Evolutionary conservation across 805 yeast genomes (phyloP).

Genomic region (Starmerella floricola): DNA sequence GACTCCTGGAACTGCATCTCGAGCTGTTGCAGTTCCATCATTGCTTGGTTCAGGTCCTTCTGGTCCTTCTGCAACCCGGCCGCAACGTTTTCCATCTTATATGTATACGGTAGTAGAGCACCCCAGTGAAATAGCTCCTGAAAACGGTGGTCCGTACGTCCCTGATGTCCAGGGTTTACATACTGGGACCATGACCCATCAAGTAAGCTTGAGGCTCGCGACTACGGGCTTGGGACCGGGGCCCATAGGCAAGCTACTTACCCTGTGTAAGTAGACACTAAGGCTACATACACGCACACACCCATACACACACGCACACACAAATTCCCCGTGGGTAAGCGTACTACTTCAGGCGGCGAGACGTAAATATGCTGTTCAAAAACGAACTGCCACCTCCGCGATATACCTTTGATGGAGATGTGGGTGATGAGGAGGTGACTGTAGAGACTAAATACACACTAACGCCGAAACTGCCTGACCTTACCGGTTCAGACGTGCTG

Average conservation of each 20-base stretch:
- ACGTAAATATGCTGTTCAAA: constrained; percentile 22
- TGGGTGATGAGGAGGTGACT: constrained; percentile 21
- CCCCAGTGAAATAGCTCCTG: no score
- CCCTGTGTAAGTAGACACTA: no score
- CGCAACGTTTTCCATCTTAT: constrained; percentile 14
- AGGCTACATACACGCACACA: no score
- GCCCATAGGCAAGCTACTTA: no score
- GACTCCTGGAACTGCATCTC: constrained; percentile 95
- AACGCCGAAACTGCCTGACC: not conserved
- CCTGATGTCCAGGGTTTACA: not conserved
- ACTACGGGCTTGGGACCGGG: no score
- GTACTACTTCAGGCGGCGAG: not conserved
- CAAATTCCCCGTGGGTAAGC: no score
- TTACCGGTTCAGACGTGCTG: constrained; percentile 1
- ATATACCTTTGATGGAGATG: constrained; percentile 39
- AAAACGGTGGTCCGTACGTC: no score
- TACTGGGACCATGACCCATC: no score
- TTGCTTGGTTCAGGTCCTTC: constrained; percentile 35
- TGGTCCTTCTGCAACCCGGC: constrained; percentile 20
- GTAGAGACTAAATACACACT: constrained; percentile 2
- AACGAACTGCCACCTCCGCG: constrained; percentile 40
- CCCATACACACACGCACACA: no score
- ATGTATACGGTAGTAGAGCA: no score
- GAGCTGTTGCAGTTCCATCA: constrained; percentile 66
- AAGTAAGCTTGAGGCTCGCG: no score